Evolutionary conservation across 148 eudicot species (phyloP).

Genomic region (Nepenthes gracilis): DNA sequence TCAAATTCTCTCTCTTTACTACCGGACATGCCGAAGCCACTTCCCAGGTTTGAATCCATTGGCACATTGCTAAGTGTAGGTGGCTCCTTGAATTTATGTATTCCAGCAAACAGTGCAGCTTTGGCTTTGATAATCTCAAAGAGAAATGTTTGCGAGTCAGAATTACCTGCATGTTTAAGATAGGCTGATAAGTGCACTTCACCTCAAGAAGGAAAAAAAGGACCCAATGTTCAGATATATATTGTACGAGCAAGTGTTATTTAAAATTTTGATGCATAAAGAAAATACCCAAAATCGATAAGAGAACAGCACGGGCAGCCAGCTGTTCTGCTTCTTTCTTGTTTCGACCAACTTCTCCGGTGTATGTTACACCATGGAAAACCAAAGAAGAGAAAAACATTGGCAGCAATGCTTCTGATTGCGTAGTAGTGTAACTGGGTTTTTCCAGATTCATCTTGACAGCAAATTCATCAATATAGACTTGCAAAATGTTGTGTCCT

Average conservation of each 20-base stretch:
- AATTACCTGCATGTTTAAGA: conserved; percentile 20
- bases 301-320: conserved; percentile 38
- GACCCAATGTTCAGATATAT: background rate
- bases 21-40: conserved; percentile 2
- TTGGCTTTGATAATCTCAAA: conserved; percentile 48
- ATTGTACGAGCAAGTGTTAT: background rate
- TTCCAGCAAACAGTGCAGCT: conserved; percentile 18
- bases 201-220: background rate
- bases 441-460: conserved; percentile 25
- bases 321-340: conserved; percentile 61
- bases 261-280: background rate
- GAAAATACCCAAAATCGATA: conserved; percentile 50
- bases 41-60: conserved; percentile 8
- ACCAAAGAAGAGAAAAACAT: conserved; percentile 32
- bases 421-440: conserved; percentile 38
- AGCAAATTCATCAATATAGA: conserved; percentile 55
- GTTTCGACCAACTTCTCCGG: conserved; percentile 33
- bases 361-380: conserved; percentile 34
- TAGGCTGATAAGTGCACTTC: background rate
- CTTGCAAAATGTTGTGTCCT: conserved; percentile 58
- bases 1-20: conserved; percentile 7
- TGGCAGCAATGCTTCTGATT: conserved; percentile 19
- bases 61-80: conserved; percentile 1
- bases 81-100: conserved; percentile 14
- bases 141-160: conserved; percentile 22